Evolutionary conservation across 306 rosid species (phyloP), one percentile per base, ranked within the genome.

Genomic region (Glycine soja): DNA sequence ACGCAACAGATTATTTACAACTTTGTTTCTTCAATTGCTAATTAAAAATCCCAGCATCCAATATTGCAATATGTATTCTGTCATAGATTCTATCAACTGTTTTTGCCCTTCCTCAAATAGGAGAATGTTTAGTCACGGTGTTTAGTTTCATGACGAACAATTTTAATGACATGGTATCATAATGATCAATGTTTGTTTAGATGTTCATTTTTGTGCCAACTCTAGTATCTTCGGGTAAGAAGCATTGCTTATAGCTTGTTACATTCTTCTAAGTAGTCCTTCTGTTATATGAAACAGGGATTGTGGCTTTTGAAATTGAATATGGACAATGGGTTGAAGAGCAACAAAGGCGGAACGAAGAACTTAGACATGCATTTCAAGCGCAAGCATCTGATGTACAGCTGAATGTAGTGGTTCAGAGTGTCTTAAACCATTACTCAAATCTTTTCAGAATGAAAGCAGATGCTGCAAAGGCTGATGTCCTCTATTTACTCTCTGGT

Each of bases 281-380:
- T 57, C 57, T 59, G 69, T 74, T 59, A 4, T 51, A 12, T 79
- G 77, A 50, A 76, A 51, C 89, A 95, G 98, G 90, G 77, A 88
- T 93, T 63, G 83, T 89, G 6, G 82, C 87, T 10, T 96, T 96
- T 83, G 99, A 96, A 88, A 85, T 88, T 71, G 92, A 96, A 76
- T 96, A 93, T 45, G 90, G 84, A 58, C 88, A 89, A 45, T 96
- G 99, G 99, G 93, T 96, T 50, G 91, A 90, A 51, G 97, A 89
- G 89, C 97, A 89, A 50, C 81, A 90, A 12, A 88, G 91, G 76
- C 92, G 79, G 72, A 88, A 62, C 10, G 52, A 53, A 53, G 97
- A 90, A 65, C 98, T 96, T 10, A 85, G 94, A 88, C 89, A 67
- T 19, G 99, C 94, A 63, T 75, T 96, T 85, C 93, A 92, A 82